Percentiles rank a stretch among this genome's conserved stretches.
These are phyloP conservation scores for Penicillium paxilli DNA, from an alignment of 495 filamentous ascomycete genomes.

Conservation along the genomic window DNA sequence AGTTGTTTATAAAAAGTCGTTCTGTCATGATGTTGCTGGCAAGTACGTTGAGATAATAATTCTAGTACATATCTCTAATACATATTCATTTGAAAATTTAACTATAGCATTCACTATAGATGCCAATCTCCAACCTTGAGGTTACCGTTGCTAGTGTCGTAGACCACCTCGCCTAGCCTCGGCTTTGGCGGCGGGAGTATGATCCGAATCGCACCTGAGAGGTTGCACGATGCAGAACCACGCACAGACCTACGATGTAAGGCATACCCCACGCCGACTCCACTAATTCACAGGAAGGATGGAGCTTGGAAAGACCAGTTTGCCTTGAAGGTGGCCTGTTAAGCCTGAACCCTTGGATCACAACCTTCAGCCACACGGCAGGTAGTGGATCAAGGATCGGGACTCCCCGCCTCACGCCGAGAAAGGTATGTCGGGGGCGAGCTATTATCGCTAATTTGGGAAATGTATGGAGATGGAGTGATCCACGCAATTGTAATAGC, in stretches of 20 bases:
- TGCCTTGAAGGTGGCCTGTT: background rate
- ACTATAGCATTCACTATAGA: background rate
- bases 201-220: background rate
- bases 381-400: conserved; percentile 6
- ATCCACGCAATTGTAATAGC: background rate
- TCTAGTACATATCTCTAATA: background rate
- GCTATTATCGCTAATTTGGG: background rate
- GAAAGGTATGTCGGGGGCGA: conserved; percentile 2
- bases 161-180: background rate
- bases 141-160: background rate
- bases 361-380: conserved; percentile 4
- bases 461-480: background rate
- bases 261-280: background rate
- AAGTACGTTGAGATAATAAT: background rate
- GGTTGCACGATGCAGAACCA: background rate
- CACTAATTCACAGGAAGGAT: background rate
- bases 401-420: background rate
- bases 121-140: background rate
- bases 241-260: background rate
- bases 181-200: background rate
- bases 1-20: conserved; percentile 1
- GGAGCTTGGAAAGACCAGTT: background rate
- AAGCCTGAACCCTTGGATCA: background rate
- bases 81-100: background rate
- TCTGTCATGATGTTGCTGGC: conserved; percentile 1